phyloP scores from a whole-genome alignment of 176 grass and related monocot species.

The Rhynchospora breviuscula region DNA sequence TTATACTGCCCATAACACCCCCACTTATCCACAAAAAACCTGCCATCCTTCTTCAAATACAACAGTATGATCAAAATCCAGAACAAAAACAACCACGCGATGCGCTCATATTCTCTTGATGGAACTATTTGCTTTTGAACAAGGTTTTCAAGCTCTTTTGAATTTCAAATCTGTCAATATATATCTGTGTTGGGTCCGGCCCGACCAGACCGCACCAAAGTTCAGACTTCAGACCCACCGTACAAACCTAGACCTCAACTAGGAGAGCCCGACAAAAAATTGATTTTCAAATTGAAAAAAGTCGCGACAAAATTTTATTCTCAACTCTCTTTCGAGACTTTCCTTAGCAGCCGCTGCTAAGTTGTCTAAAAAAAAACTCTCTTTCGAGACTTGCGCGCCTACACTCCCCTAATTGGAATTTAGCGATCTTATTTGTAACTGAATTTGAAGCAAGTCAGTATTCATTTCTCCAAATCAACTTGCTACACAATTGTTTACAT shows the following conservation, averaged over 20 bases:
- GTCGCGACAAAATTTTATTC: not conserved
- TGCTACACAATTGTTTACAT: not conserved
- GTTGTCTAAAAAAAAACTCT: no score
- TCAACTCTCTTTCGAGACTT: slow-evolving; percentile 6
- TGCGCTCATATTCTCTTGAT: no score
- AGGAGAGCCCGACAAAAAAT: not conserved
- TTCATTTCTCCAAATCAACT: not conserved
- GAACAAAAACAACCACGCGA: no score
- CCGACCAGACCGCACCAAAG: not conserved
- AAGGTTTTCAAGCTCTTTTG: not conserved
- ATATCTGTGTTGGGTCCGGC: not conserved
- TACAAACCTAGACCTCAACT: not conserved
- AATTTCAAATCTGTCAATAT: not conserved
- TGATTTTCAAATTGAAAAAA: not conserved
- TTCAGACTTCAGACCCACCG: not conserved
- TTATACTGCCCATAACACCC: no score
- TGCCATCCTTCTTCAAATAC: no score
- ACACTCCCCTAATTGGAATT: not conserved
- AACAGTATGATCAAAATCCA: no score
- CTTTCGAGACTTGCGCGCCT: slow-evolving; percentile 24
- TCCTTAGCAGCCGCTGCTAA: no score
- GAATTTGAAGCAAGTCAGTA: not conserved
- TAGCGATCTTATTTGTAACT: not conserved
- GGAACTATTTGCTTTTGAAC: no score
- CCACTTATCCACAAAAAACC: no score